Evolutionary conservation across 768 basidiomycete species (phyloP).

Genomic region (Xanthoconium purpureum): DNA sequence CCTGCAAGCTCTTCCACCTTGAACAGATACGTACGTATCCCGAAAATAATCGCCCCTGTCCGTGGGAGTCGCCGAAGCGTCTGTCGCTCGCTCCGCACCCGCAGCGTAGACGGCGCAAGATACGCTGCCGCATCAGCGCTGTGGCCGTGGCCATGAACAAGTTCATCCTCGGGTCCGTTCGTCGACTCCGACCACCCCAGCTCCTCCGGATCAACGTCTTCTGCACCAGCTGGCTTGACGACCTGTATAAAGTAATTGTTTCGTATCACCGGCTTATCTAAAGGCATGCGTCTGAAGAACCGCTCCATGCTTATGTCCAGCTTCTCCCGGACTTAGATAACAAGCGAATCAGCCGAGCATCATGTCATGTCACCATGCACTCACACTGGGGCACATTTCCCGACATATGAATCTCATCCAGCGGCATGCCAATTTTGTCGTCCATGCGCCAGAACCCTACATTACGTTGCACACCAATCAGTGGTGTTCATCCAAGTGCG

Average conservation of each 20-base stretch:
- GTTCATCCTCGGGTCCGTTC: conserved; percentile 52
- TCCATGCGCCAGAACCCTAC: conserved; percentile 73
- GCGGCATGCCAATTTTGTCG: conserved; percentile 70
- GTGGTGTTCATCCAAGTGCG: background rate
- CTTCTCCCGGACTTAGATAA: conserved; percentile 50
- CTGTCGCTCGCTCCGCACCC: conserved; percentile 63
- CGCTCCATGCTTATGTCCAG: conserved; percentile 62
- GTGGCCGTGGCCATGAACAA: conserved; percentile 31
- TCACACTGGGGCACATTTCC: conserved; percentile 74
- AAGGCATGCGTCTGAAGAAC: conserved; percentile 63
- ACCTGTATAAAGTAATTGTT: conserved; percentile 60
- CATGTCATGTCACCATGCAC: conserved; percentile 20
- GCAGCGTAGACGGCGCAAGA: conserved; percentile 42
- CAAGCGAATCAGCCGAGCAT: background rate
- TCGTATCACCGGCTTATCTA: conserved; percentile 67
- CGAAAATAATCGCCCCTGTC: conserved; percentile 66
- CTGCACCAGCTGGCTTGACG: conserved; percentile 28
- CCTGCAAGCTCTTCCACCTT: conserved; percentile 46
- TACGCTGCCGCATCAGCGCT: conserved; percentile 13
- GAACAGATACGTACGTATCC: conserved; percentile 66
- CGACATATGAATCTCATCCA: conserved; percentile 68
- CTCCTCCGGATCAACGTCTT: conserved; percentile 55
- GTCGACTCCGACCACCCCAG: conserved; percentile 60
- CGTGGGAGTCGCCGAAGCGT: conserved; percentile 60
- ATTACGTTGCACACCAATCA: conserved; percentile 4